Base-by-base conservation (phyloP, 2,329 filamentous ascomycete genomes). In the Cercospora zeae-maydis region DNA sequence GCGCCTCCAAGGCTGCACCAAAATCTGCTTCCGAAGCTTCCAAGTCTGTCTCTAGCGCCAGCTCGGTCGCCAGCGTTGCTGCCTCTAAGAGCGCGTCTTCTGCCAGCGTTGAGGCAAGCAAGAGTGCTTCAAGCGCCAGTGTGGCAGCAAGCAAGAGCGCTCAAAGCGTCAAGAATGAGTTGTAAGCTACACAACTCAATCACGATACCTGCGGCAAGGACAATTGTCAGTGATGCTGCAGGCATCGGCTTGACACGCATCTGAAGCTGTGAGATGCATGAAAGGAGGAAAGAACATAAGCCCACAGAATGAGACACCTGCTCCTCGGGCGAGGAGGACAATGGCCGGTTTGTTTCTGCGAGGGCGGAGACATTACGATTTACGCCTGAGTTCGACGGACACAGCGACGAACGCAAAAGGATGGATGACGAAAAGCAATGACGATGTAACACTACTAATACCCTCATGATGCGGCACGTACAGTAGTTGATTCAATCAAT, bases 71-170 rank as follows among this genome's bases (percentile, higher is more conserved):
- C 33, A 63, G 60, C 52, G 57, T 63, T 51, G 75, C 74, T 39
- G 74, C 72, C 27, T 74, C 70, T 57, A 73, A 75, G 69, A 69
- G 66, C 51, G 72, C 67, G 4, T 73, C 69, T 54, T 68, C 62
- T 57, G 66, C 65, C 1, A 63, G 69, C 30, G 63, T 67, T 21
- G 61, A 49, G n/a, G 73, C 72, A 30, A 70, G 67, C 56, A 71
- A 70, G 66, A 70, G 69, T 37, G 70, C 66, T 58, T 71, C 71
- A 49, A 76, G 71, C 55, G 72, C 71, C 36, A 72, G 73, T n/a
- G 69, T 71, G 21, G 68, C 63, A 24, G 74, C 72, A 34, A 63
- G 60, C 52, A 58, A 63, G 61, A 75, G 69, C 59, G 69, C 67
- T 53, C 64, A 66, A 65, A 71, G 68, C 42, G 70, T 66, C 67